Evolutionary conservation across 2,329 filamentous ascomycete species (phyloP).

Genomic region (Clarireedia monteithiana): DNA sequence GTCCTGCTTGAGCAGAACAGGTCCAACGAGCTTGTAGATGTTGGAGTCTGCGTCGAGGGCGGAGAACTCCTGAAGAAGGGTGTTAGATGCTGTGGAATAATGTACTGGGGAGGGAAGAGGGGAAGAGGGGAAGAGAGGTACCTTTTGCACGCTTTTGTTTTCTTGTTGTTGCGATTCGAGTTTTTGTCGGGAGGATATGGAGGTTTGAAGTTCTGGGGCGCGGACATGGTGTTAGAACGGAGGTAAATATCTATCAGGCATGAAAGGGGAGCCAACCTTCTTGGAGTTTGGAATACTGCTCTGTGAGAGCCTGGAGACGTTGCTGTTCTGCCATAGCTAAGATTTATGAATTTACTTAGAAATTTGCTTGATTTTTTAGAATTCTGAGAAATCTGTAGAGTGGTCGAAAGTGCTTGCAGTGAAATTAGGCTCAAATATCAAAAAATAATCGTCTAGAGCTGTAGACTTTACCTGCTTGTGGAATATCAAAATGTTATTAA

Average conservation of each 20-base stretch:
- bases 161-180: conserved; percentile 92
- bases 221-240: neutral
- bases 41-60: conserved; percentile 71
- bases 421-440: neutral
- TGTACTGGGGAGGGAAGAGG: neutral
- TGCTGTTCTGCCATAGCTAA: conserved; percentile 66
- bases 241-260: neutral
- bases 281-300: conserved; percentile 83
- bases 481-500: conserved; percentile 10
- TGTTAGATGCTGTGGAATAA: neutral
- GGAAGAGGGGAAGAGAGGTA: conserved; percentile 28
- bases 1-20: conserved; percentile 90
- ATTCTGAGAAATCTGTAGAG: too few species aligned
- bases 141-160: conserved; percentile 80
- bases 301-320: conserved; percentile 72
- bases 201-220: conserved; percentile 67
- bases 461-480: neutral
- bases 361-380: neutral
- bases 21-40: conserved; percentile 94
- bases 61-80: conserved; percentile 62
- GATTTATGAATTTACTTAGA: too few species aligned
- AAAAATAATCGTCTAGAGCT: neutral
- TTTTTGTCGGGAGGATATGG: conserved; percentile 76
- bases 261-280: conserved; percentile 45
- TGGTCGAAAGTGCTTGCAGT: neutral